Conservation (phyloP, 2,329 filamentous ascomycete species). For the Ramularia endophylla region DNA sequence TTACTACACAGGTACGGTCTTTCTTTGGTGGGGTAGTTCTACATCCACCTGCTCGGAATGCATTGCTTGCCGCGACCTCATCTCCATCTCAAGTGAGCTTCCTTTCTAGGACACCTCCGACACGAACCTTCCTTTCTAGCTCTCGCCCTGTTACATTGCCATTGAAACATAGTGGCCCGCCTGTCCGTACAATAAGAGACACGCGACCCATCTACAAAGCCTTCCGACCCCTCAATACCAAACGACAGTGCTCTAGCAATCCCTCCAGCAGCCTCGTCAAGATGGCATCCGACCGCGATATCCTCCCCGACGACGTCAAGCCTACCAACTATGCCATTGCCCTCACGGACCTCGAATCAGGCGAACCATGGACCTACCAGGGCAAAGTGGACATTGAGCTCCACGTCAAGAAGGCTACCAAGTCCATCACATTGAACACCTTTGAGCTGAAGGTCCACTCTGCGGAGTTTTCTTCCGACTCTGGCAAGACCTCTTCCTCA, state of each 20-base stretch:
- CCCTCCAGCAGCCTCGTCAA: conserved; percentile 30
- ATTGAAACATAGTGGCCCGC: neutral
- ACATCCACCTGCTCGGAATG: too few relatives aligned
- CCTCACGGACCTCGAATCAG: conserved; percentile 69
- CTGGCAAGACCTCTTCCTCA: conserved; percentile 52
- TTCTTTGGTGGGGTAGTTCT: too few relatives aligned
- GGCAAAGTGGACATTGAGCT: conserved; percentile 77
- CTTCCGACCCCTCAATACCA: conserved; percentile 1
- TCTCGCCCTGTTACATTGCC: neutral
- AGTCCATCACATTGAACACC: conserved; percentile 75
- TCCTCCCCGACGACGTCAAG: conserved; percentile 55
- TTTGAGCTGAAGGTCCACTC: conserved; percentile 73
- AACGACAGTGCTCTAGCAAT: conserved; percentile 25
- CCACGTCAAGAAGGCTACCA: conserved; percentile 64
- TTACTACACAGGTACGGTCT: neutral
- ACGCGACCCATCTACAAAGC: neutral
- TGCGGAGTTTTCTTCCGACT: conserved; percentile 56
- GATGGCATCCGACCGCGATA: conserved; percentile 44
- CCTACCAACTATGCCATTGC: conserved; percentile 81
- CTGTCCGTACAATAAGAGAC: neutral
- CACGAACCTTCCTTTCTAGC: neutral
- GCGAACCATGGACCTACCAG: conserved; percentile 72
- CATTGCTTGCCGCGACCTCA: neutral
- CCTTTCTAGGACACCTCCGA: conserved; percentile 2
- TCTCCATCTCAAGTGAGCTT: neutral